phyloP scores from a whole-genome alignment of 228 moss, liverwort and hornwort species.

The Sphagnum fallax region DNA sequence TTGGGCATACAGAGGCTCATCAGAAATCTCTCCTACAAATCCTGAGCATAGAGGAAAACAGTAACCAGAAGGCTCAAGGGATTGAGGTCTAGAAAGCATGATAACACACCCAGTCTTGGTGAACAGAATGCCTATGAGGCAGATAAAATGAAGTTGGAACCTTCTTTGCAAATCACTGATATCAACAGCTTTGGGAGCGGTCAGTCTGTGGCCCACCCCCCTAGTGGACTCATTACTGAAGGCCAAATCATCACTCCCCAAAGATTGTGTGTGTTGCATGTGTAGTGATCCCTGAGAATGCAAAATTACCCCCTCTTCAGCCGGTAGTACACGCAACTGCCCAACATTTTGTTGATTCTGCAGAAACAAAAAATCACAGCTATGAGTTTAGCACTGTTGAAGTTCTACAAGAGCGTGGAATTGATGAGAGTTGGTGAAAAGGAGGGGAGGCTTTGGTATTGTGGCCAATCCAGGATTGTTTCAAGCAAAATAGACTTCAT shows the following conservation, averaged over 20 bases:
- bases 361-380: not conserved
- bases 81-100: too few species aligned
- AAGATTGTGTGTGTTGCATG: slow-evolving; percentile 48
- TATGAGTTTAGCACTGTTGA: too few species aligned
- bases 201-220: slow-evolving; percentile 3
- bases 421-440: too few species aligned
- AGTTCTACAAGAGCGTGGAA: too few species aligned
- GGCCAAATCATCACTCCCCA: slow-evolving; percentile 34
- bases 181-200: slow-evolving; percentile 7
- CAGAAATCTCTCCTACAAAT: too few species aligned
- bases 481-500: too few species aligned
- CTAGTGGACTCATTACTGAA: slow-evolving; percentile 37
- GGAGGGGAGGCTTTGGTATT: too few species aligned
- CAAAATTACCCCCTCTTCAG: slow-evolving; percentile 23
- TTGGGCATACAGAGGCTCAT: too few species aligned
- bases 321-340: slow-evolving; percentile 41
- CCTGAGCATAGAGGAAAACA: too few species aligned
- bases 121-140: slow-evolving; percentile 26
- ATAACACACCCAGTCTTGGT: slow-evolving; percentile 33
- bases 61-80: too few species aligned
- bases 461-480: too few species aligned
- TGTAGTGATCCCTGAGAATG: slow-evolving; percentile 10
- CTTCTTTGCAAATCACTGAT: slow-evolving; percentile 39
- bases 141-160: slow-evolving; percentile 52
- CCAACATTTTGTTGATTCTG: slow-evolving; percentile 35